Base-by-base conservation (phyloP, 2,329 filamentous ascomycete genomes). In the Clarireedia homoeocarpa region DNA sequence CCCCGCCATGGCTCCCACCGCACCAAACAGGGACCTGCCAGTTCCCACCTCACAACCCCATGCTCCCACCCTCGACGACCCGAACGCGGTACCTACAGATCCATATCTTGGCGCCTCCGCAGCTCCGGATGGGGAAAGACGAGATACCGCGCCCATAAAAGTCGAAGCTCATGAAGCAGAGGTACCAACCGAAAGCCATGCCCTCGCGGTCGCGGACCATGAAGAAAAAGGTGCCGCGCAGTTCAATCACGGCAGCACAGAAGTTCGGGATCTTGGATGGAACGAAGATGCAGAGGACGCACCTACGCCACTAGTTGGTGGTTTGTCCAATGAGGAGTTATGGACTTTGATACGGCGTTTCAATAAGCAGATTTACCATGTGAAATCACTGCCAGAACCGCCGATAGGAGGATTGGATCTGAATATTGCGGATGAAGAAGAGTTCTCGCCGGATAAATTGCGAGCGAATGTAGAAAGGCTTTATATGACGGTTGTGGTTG, bases 401-500 rank as follows among this genome's bases (percentile, higher is more conserved):
- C 81, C 6, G 1, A 78, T 86, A 1, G 87, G 86, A 5, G 82
- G 83, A 14, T 73, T 95, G 39, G 89, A 95, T 69, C 77, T 95
- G 57, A 89, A 91, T 63, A 85, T 89, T 55, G 85, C 88, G 4
- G 85, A 91, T 40, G 85, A 92, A 53, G 89, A 94, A 62, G 86
- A 91, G 56, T 94, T 94, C 69, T 89, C 86, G 0, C 89, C 89
- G 0, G 89, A 94, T 66, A 94, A 94, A 72, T 74, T 95, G 46
- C 79, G 89, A 10, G 82, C 85, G 2, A 90, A 87, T 53, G 69
- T 94, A 4, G 90, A 95, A 71, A 78, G 90, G 14, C 73, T 94
- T 10, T 95, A 95, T 68, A 91, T 90, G 78, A 89, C 86, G 0
- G 82, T 95, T 0, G 74, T 86, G 6, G 79, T 91, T 49, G 78